These are phyloP conservation scores for Aspergillus sp. DNA, from an alignment of 2,329 filamentous ascomycete species.

Conservation along the genomic window DNA sequence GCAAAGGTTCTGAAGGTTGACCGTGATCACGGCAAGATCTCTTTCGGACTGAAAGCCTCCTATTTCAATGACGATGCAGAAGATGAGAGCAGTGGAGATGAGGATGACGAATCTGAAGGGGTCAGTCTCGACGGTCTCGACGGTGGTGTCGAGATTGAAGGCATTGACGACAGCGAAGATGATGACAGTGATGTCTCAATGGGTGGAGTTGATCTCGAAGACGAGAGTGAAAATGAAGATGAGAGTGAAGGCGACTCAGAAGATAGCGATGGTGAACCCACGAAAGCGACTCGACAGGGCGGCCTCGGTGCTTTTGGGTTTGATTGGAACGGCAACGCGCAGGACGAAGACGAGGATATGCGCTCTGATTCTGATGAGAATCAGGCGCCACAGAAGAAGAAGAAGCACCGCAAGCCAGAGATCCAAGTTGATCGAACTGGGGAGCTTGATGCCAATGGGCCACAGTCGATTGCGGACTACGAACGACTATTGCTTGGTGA, in stretches of 20 bases:
- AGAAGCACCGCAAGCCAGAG: conserved; percentile 72
- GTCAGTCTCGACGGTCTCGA: conserved; percentile 31
- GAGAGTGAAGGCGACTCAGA: conserved; percentile 48
- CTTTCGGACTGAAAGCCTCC: conserved; percentile 87
- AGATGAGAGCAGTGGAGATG: conserved; percentile 46
- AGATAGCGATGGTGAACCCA: conserved; percentile 40
- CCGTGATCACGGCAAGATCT: conserved; percentile 72
- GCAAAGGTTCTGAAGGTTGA: conserved; percentile 83
- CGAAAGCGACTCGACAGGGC: conserved; percentile 39
- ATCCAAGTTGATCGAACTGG: conserved; percentile 86
- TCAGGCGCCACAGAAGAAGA: conserved; percentile 59
- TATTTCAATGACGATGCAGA: conserved; percentile 69
- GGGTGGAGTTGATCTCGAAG: conserved; percentile 47
- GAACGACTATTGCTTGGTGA: conserved; percentile 89
- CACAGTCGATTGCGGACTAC: conserved; percentile 87
- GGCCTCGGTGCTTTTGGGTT: conserved; percentile 75
- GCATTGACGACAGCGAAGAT: conserved; percentile 37
- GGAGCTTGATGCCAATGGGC: conserved; percentile 85
- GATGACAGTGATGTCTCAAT: conserved; percentile 37
- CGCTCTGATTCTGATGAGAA: conserved; percentile 54
- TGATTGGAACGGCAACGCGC: conserved; percentile 75
- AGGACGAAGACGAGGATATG: conserved; percentile 51
- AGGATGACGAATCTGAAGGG: conserved; percentile 42
- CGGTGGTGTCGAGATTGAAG: conserved; percentile 34
- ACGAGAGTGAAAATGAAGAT: conserved; percentile 44